Evolutionary conservation across 176 grass and related monocot species (phyloP).

Genomic region (Eragrostis curvula): DNA sequence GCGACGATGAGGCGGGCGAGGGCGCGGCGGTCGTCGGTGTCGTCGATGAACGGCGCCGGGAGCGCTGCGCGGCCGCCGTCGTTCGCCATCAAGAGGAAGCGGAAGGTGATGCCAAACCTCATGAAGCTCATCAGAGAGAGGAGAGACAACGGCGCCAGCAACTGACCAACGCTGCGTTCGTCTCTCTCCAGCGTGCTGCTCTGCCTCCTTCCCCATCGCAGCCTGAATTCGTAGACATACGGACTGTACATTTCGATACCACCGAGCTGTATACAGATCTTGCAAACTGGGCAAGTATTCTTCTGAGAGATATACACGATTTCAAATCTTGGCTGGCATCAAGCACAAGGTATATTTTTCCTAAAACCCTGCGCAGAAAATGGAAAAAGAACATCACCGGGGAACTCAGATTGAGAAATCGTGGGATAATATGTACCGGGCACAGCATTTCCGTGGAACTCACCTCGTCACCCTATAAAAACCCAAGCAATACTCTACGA

Average conservation of each 20-base stretch:
- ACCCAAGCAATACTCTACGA: no score
- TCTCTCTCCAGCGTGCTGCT: background rate
- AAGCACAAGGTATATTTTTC: no score
- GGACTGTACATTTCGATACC: constrained; percentile 40
- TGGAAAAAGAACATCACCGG: no score
- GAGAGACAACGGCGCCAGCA: constrained; percentile 3
- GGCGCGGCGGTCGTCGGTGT: constrained; percentile 41
- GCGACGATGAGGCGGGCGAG: constrained; percentile 51
- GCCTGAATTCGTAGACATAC: background rate
- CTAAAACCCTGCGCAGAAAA: no score
- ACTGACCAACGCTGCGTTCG: background rate
- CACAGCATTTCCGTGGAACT: no score
- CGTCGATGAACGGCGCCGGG: constrained; percentile 25
- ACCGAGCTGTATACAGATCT: constrained; percentile 33
- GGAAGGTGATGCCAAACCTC: constrained; percentile 74
- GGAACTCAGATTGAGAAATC: no score
- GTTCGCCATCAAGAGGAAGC: constrained; percentile 77
- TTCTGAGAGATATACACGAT: constrained; percentile 91
- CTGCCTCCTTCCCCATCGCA: background rate
- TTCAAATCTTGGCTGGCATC: no score
- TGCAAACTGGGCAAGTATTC: constrained; percentile 96
- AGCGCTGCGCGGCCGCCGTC: constrained; percentile 59
- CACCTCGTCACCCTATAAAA: no score
- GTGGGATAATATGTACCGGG: no score
- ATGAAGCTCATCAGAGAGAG: constrained; percentile 68